Evolutionary conservation across 805 yeast genomes (phyloP).

Genomic region (Candida boidinii): DNA sequence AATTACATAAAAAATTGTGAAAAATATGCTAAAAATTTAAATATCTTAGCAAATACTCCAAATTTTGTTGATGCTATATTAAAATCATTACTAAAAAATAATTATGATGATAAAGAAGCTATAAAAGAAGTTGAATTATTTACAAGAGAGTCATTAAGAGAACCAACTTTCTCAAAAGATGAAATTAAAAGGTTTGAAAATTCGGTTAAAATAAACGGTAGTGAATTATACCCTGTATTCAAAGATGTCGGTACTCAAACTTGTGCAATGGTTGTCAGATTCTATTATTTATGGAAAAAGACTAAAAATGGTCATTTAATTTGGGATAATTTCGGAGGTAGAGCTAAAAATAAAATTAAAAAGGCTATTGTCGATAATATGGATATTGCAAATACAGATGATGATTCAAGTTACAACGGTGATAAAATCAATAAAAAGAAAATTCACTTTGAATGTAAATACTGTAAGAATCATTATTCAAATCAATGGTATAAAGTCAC

Average conservation of each 20-base stretch:
- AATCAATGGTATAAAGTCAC: constrained; percentile 65
- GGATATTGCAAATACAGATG: constrained; percentile 45
- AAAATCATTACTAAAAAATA: constrained; percentile 39
- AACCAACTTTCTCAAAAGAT: constrained; percentile 63
- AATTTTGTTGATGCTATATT: constrained; percentile 76
- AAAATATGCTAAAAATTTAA: constrained; percentile 47
- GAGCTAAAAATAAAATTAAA: constrained; percentile 52
- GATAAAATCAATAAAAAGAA: constrained; percentile 34
- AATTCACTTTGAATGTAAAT: constrained; percentile 53
- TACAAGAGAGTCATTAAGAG: constrained; percentile 53
- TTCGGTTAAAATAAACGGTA: constrained; percentile 65
- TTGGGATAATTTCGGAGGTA: constrained; percentile 77
- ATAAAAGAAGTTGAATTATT: constrained; percentile 33
- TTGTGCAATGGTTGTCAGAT: constrained; percentile 73
- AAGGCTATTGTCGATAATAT: constrained; percentile 24
- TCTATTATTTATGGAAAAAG: constrained; percentile 88
- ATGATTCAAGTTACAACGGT: constrained; percentile 63
- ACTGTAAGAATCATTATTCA: constrained; percentile 53
- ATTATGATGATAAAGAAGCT: constrained; percentile 46
- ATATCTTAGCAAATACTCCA: constrained; percentile 55
- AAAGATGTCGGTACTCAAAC: constrained; percentile 69
- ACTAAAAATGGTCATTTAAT: constrained; percentile 63
- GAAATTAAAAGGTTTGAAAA: constrained; percentile 67
- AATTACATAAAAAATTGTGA: constrained; percentile 46
- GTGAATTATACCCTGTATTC: constrained; percentile 68